Conservation (phyloP, 2,329 filamentous ascomycete species). For the Didymellaceae sp. region DNA sequence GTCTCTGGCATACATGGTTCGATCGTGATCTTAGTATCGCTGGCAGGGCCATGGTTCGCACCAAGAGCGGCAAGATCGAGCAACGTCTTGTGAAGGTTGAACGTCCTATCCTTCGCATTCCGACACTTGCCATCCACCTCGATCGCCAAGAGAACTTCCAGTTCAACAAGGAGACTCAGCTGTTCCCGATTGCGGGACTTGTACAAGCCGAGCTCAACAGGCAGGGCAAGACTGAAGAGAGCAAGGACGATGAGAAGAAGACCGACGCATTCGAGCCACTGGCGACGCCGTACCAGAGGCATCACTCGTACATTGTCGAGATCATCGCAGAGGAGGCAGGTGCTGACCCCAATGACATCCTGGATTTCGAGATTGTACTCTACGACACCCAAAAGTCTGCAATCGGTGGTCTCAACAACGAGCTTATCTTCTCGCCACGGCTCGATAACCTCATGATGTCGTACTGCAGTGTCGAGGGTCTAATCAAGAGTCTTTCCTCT, state of each 20-base stretch:
- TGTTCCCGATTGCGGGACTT: slow-evolving; percentile 91
- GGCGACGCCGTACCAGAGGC: slow-evolving; percentile 77
- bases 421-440: slow-evolving; percentile 94
- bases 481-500: slow-evolving; percentile 78
- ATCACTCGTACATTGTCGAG: slow-evolving; percentile 86
- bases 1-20: slow-evolving; percentile 98
- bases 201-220: slow-evolving; percentile 88
- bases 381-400: slow-evolving; percentile 94
- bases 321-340: slow-evolving; percentile 82
- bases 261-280: slow-evolving; percentile 71
- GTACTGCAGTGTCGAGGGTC: slow-evolving; percentile 84
- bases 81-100: slow-evolving; percentile 91
- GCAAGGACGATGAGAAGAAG: slow-evolving; percentile 52
- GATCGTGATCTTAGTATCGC: slow-evolving; percentile 92
- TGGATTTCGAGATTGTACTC: slow-evolving; percentile 96
- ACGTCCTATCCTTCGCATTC: slow-evolving; percentile 87
- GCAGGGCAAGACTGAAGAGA: slow-evolving; percentile 61
- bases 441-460: slow-evolving; percentile 97
- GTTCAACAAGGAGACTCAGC: slow-evolving; percentile 96
- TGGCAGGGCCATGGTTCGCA: slow-evolving; percentile 82
- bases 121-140: slow-evolving; percentile 92
- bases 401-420: slow-evolving; percentile 87
- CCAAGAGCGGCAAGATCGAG: slow-evolving; percentile 74
- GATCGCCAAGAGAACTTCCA: slow-evolving; percentile 84
- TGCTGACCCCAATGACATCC: slow-evolving; percentile 71